A percentile compares a stretch with the other conserved stretches of the same genome.
Conservation (phyloP, 2,329 filamentous ascomycete genomes). For the Neobulgaria alba region DNA sequence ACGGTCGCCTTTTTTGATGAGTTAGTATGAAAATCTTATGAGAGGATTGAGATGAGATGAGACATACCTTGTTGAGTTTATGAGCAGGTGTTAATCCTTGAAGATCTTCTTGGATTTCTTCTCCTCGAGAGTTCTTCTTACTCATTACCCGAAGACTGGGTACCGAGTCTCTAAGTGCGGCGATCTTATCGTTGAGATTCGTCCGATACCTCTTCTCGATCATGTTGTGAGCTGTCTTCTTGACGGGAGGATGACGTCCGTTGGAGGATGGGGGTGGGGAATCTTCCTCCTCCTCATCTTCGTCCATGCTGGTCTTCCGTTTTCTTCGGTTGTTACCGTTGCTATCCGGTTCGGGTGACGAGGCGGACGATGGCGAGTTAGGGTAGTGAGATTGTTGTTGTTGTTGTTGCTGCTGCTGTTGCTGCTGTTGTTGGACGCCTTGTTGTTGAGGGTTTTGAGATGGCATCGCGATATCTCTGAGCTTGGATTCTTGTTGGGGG, state of each 20-base stretch:
- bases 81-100: slow-evolving; percentile 55
- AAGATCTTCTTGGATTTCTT: slow-evolving; percentile 37
- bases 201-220: slow-evolving; percentile 71
- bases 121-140: slow-evolving; percentile 40
- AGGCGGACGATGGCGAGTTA: background rate
- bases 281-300: background rate
- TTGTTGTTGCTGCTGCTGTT: too few relatives aligned
- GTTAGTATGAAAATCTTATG: background rate
- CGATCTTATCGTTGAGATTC: slow-evolving; percentile 78
- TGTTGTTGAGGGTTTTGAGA: background rate
- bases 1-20: slow-evolving; percentile 35
- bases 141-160: slow-evolving; percentile 52
- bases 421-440: too few relatives aligned
- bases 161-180: slow-evolving; percentile 65
- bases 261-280: background rate
- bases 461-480: slow-evolving; percentile 56
- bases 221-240: slow-evolving; percentile 48
- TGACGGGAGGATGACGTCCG: slow-evolving; percentile 35
- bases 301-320: background rate
- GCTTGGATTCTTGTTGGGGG: slow-evolving; percentile 29
- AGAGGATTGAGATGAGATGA: background rate
- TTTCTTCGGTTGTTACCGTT: background rate
- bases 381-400: too few relatives aligned
- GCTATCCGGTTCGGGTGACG: background rate
- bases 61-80: slow-evolving; percentile 56